Percentiles rank a stretch among this genome's conserved stretches.
These are phyloP conservation scores for Hymenoscyphus fructigenus DNA, from an alignment of 2,329 filamentous ascomycete species.

Conservation along the genomic window DNA sequence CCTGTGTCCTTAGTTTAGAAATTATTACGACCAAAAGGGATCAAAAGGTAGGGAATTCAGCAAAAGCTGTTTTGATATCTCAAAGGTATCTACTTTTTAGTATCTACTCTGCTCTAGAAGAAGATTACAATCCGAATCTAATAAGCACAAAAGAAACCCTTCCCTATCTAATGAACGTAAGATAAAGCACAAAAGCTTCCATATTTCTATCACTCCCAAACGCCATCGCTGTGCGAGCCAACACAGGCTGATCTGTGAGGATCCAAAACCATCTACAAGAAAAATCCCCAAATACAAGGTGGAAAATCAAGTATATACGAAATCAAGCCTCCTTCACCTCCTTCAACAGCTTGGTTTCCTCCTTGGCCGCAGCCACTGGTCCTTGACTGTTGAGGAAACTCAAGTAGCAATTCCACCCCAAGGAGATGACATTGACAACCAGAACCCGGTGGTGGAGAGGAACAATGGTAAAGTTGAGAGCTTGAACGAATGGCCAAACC, in stretches of 20 bases:
- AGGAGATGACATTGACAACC: conserved; percentile 66
- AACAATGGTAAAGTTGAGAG: conserved; percentile 68
- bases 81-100: not conserved
- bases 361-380: not conserved
- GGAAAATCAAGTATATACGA: not conserved
- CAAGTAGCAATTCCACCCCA: conserved; percentile 51
- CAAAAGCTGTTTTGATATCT: not conserved
- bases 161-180: conserved; percentile 10
- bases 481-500: conserved; percentile 68
- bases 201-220: conserved; percentile 15
- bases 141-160: conserved; percentile 6
- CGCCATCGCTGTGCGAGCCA: conserved; percentile 24
- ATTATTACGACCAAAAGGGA: not conserved
- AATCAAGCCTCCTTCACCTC: not conserved
- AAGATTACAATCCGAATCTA: not conserved
- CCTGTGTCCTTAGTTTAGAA: not conserved
- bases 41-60: not conserved
- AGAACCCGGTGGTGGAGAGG: conserved; percentile 68
- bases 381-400: conserved; percentile 36
- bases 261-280: not conserved
- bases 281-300: not conserved
- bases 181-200: not conserved
- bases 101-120: conserved; percentile 4
- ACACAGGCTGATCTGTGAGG: conserved; percentile 3
- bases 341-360: not conserved